Evolutionary conservation across 768 basidiomycete genomes (phyloP).

Genomic region (Infundibulicybe gibba): DNA sequence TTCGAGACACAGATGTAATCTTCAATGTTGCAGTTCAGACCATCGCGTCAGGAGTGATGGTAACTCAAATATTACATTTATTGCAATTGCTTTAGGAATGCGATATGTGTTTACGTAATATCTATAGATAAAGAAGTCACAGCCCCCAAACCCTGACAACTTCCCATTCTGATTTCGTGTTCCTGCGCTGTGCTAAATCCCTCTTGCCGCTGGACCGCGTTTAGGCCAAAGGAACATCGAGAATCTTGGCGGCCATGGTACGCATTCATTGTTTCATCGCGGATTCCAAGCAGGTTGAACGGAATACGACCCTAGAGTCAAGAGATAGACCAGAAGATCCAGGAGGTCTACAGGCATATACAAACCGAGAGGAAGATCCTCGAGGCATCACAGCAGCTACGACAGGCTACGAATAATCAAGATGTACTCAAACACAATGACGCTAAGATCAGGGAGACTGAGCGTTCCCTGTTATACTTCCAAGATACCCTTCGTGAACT

Average conservation of each 20-base stretch:
- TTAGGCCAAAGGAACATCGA: slow-evolving; percentile 7
- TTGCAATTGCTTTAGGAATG: too few relatives aligned
- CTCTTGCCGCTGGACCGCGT: slow-evolving; percentile 20
- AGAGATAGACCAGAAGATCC: slow-evolving; percentile 91
- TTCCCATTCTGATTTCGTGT: slow-evolving; percentile 4
- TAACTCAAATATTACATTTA: too few relatives aligned
- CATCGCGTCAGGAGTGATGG: too few relatives aligned
- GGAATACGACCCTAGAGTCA: slow-evolving; percentile 29
- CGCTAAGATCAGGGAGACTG: slow-evolving; percentile 82
- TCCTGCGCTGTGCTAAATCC: slow-evolving; percentile 10
- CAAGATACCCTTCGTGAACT: slow-evolving; percentile 82
- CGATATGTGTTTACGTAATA: slow-evolving; percentile 1
- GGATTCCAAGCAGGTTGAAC: too few relatives aligned
- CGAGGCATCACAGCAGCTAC: slow-evolving; percentile 75
- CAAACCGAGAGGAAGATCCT: slow-evolving; percentile 91
- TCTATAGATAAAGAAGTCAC: slow-evolving; percentile 18
- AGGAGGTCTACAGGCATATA: slow-evolving; percentile 86
- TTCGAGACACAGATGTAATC: slow-evolving; percentile 4
- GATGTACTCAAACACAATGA: slow-evolving; percentile 83
- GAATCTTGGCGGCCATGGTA: slow-evolving; percentile 21
- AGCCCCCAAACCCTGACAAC: slow-evolving; percentile 10
- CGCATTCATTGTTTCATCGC: background rate
- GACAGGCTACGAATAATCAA: slow-evolving; percentile 80
- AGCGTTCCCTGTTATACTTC: slow-evolving; percentile 82
- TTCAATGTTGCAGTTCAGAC: too few relatives aligned